Base-by-base conservation (phyloP, 352 stramenopile species). In the Globisporangium alternatum region DNA sequence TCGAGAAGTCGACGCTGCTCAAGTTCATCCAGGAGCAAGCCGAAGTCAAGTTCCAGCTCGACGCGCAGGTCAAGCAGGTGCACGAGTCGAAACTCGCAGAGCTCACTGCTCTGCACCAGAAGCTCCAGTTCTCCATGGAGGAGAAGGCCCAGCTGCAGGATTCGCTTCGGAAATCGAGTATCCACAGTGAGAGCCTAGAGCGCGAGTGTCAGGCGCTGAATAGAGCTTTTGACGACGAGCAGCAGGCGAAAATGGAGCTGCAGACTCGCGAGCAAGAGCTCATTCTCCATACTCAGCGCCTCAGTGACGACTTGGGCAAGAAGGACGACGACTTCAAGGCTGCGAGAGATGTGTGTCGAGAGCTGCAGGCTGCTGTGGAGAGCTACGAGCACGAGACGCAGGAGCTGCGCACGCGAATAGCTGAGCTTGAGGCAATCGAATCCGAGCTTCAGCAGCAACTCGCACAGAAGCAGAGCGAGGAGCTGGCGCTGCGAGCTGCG, bases 21-120 rank as follows among this genome's bases (percentile, higher is more conserved):
- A 86, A 86, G 53, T 91, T 82, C 55, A 88, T 91, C 25, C 84
- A 91, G 21, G 78, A 90, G 35, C 82, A 91, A 60, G 83, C 82
- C 1, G 80, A 91, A 60, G 66, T 70, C 48, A 91, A 91, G 49
- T 85, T 91, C 45, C 72, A 81, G 21, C 33, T 88, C 9, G 81
- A 93, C 15, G 76, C 78, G 13, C 68, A 72, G 60, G 25, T 86
- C 1, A 81, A 89, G 67, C 72, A 77, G 8, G 58, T 78, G 13
- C 77, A 88, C 45, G 70, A 83, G n/a, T 68, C 75, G 1, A 72
- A 78, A n/a, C 33, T 68, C 4, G 62, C 75, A 5, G 74, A 81
- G 28, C 21, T 68, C 0, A 59, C 78, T 30, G 59, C 33, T n/a
- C 66, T 77, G 19, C 72, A 88, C 15, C 53, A 69, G 10, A 69